Evolutionary conservation across 2,329 filamentous ascomycete species (phyloP).

Genomic region (Cercospora zeae-maydis): DNA sequence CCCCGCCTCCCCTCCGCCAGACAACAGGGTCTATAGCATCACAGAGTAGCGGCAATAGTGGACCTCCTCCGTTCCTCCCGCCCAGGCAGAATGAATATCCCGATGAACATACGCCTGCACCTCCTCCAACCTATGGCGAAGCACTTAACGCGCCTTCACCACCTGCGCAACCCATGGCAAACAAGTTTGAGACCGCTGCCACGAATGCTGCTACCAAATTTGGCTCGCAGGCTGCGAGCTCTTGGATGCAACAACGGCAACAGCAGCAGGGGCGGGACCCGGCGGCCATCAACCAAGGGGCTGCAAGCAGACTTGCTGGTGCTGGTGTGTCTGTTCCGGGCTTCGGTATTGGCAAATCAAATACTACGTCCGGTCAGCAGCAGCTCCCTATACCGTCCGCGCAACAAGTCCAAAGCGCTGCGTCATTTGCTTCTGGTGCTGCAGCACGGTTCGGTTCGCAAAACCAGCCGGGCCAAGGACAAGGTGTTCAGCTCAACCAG

Average conservation of each 20-base stretch:
- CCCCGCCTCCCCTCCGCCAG: conserved; percentile 7
- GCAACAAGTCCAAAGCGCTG: conserved; percentile 29
- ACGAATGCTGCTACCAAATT: conserved; percentile 13
- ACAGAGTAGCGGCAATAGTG: background rate
- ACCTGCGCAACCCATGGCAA: conserved; percentile 3
- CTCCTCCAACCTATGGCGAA: conserved; percentile 51
- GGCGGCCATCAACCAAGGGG: conserved; percentile 53
- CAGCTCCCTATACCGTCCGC: conserved; percentile 26
- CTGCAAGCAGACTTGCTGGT: conserved; percentile 63
- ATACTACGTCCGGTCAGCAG: conserved; percentile 16
- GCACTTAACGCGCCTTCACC: conserved; percentile 22
- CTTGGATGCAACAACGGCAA: conserved; percentile 17
- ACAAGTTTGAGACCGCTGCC: conserved; percentile 9
- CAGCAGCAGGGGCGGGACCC: conserved; percentile 29
- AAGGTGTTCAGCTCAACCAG: conserved; percentile 55
- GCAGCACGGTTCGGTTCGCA: conserved; percentile 16
- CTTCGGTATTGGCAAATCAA: conserved; percentile 63
- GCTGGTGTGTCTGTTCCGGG: conserved; percentile 76
- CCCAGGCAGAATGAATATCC: conserved; percentile 59
- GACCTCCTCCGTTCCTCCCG: conserved; percentile 64
- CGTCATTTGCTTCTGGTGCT: conserved; percentile 11
- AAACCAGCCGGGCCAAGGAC: conserved; percentile 9
- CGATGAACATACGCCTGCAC: conserved; percentile 43
- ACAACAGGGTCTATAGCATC: conserved; percentile 4
- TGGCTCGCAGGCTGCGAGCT: background rate